Percentiles rank a stretch among this genome's conserved stretches.
Conservation (phyloP, 441 rosid species). For the Arabidopsis lyrata region DNA sequence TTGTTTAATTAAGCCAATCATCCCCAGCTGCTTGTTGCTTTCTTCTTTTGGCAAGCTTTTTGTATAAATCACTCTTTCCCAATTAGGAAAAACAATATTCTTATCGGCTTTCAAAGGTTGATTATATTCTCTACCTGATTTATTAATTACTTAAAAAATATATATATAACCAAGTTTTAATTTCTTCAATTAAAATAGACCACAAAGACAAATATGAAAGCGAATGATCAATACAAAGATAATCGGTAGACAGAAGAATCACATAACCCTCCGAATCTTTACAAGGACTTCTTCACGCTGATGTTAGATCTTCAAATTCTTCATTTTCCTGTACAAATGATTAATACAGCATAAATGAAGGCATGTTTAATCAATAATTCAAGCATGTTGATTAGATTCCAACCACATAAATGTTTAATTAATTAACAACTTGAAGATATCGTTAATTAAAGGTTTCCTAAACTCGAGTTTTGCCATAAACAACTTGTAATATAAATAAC, state of each 20-base stretch:
- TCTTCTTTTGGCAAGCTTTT: conserved; percentile 37
- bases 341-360: conserved; percentile 6
- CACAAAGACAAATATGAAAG: conserved; percentile 25
- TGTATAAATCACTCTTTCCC: conserved; percentile 41
- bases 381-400: conserved; percentile 45
- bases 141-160: not conserved
- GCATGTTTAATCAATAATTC: conserved; percentile 12
- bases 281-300: conserved; percentile 10
- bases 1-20: conserved; percentile 30
- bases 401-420: conserved; percentile 36
- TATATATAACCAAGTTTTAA: conserved; percentile 21
- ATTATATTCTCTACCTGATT: conserved; percentile 35
- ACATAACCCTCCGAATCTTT: conserved; percentile 22
- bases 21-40: conserved; percentile 5
- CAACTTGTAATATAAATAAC: conserved; percentile 34
- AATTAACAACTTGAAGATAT: conserved; percentile 40
- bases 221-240: conserved; percentile 31
- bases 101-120: conserved; percentile 35
- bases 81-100: conserved; percentile 34
- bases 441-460: conserved; percentile 32
- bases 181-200: conserved; percentile 12
- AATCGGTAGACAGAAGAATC: conserved; percentile 29
- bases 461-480: conserved; percentile 35
- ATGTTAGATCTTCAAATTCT: conserved; percentile 61
- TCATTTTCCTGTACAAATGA: conserved; percentile 58